Percentiles rank a stretch among this genome's conserved stretches.
phyloP scores from a whole-genome alignment of 257 asterid species.

The Nicotiana noctiflora region DNA sequence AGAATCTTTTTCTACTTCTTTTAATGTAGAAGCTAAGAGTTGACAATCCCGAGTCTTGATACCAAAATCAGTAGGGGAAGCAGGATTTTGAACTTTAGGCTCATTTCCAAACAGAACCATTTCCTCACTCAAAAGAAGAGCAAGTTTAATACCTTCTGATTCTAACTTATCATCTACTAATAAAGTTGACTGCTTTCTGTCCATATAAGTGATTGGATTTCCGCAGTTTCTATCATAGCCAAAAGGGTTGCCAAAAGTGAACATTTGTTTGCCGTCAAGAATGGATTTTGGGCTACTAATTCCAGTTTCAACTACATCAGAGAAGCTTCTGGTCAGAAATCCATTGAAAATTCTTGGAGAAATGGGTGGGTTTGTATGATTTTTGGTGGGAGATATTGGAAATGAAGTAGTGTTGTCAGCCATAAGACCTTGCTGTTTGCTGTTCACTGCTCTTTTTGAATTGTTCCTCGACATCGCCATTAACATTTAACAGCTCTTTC shows the following conservation, averaged over 20 bases:
- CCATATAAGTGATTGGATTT: too few relatives aligned
- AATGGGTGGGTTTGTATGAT: slow-evolving; percentile 24
- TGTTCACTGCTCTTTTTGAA: slow-evolving; percentile 55
- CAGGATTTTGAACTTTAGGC: too few relatives aligned
- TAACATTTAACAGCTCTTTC: not conserved
- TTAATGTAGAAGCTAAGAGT: too few relatives aligned
- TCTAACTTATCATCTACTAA: too few relatives aligned
- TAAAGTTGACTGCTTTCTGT: too few relatives aligned
- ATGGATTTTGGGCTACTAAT: slow-evolving; percentile 50
- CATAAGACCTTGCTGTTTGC: slow-evolving; percentile 50
- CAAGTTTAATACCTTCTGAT: too few relatives aligned
- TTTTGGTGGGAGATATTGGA: slow-evolving; percentile 31
- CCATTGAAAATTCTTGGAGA: slow-evolving; percentile 71
- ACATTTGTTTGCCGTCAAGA: slow-evolving; percentile 39
- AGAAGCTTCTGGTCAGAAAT: slow-evolving; percentile 30
- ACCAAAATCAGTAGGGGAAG: too few relatives aligned
- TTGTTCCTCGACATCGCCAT: slow-evolving; percentile 55
- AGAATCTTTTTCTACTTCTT: too few relatives aligned
- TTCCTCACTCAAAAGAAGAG: too few relatives aligned
- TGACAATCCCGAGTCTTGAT: too few relatives aligned
- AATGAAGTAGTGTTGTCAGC: slow-evolving; percentile 32
- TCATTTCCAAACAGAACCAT: too few relatives aligned
- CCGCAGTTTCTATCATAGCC: slow-evolving; percentile 32
- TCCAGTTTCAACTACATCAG: slow-evolving; percentile 24
- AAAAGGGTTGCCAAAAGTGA: slow-evolving; percentile 43